Evolutionary conservation across 192 early-diverging fungal species (phyloP), one percentile per base, ranked within the genome.

Genomic region (Coemansia sp.): DNA sequence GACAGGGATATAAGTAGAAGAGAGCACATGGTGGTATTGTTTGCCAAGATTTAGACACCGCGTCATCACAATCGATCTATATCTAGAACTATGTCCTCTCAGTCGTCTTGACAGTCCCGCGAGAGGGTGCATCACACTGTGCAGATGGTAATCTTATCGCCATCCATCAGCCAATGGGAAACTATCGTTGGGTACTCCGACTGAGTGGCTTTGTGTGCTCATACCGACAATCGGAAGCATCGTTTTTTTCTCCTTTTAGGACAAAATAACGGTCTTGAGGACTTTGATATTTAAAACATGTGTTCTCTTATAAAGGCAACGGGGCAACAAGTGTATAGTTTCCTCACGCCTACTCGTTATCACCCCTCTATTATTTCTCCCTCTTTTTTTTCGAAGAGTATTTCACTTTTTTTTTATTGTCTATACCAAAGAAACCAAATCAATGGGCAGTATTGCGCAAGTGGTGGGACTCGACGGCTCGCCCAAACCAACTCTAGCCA

Each of bases 141-240:
- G 47, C n/a, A 50, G 47, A 50, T 50, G 18, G 47, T 20, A 22
- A 55, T 55, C 52, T 55, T 55, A 55, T 55, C 52, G 27, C 27
- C 52, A 55, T 29, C 52, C 52, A 55, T 55, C 52, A 24, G 27
- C 52, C 52, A 55, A 55, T 55, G 11, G 3, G n/a, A 12, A 55
- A 49, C 20, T 49, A 20, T 20, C 47, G 47, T 7, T 49, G 12
- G 3, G 11, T 8, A 20, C 47, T 20, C 47, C 43, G 13, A 11
- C 10, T 20, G 13, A 31, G 52, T 27, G 52, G 52, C 22, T 50
- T 50, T 50, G 3, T 22, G 2, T 22, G 6, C 47, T 22, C 47
- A 50, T 50, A 5, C n/a, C n/a, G 52, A 15, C 52, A 55, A 31
- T 55, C 52, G 52, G 52, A 55, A 31, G 22, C 52, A 20, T 33